Percentiles rank a stretch among this genome's conserved stretches.
Evolutionary conservation across 768 basidiomycete genomes (phyloP).

Genomic region (Dentipellis sp.): DNA sequence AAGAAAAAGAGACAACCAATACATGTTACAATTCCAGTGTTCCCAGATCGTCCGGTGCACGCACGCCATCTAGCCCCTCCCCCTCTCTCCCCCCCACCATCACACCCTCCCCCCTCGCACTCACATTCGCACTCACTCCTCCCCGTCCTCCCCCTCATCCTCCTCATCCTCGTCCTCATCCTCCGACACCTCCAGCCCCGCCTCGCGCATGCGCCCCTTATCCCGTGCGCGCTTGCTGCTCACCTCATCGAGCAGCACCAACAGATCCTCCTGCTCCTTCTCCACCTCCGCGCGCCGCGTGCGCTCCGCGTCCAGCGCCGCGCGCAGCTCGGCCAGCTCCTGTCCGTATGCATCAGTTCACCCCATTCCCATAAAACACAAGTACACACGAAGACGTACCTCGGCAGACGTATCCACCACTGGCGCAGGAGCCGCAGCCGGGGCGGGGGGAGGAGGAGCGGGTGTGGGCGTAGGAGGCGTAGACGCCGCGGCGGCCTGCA

Average conservation of each 20-base stretch:
- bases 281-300: conserved; percentile 73
- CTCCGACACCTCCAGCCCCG: conserved; percentile 84
- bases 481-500: conserved; percentile 33
- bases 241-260: conserved; percentile 90
- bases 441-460: not conserved
- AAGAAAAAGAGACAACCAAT: too few species aligned
- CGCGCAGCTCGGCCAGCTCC: conserved; percentile 43
- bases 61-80: too few species aligned
- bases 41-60: too few species aligned
- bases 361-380: not conserved
- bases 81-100: too few species aligned
- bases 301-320: conserved; percentile 44
- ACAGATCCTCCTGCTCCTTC: conserved; percentile 93
- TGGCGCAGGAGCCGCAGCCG: not conserved
- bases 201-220: conserved; percentile 65
- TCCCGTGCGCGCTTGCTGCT: conserved; percentile 78
- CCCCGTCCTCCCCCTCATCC: conserved; percentile 26
- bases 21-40: too few species aligned
- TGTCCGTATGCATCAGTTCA: not conserved
- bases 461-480: not conserved
- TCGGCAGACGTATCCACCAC: not conserved
- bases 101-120: too few species aligned
- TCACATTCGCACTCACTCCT: not conserved
- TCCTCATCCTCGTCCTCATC: conserved; percentile 79
- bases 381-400: conserved; percentile 1